Percentiles rank a stretch among this genome's conserved stretches.
These are phyloP conservation scores for Calonectria honghensis DNA, from an alignment of 2,329 filamentous ascomycete species.

Conservation along the genomic window DNA sequence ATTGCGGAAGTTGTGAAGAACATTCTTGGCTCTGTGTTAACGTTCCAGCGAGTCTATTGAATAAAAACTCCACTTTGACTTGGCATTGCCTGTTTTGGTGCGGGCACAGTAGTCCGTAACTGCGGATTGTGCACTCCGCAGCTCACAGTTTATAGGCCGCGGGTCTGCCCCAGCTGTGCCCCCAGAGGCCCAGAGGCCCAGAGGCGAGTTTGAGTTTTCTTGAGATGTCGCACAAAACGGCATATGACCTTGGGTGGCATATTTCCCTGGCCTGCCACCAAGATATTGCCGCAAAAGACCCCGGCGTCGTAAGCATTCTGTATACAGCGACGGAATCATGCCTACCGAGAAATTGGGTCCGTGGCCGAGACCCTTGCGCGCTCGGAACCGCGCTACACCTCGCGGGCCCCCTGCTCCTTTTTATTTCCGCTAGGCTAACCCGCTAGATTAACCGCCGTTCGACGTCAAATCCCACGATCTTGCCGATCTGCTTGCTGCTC, in stretches of 20 bases:
- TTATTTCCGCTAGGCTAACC: constrained; percentile 10
- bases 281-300: constrained; percentile 8
- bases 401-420: constrained; percentile 3
- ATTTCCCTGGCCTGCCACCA: neutral
- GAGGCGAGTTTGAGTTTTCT: constrained; percentile 9
- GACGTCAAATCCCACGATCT: constrained; percentile 23
- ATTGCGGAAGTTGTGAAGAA: neutral
- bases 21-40: neutral
- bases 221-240: neutral
- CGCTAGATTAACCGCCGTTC: constrained; percentile 6
- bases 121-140: constrained; percentile 2
- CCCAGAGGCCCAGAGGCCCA: neutral
- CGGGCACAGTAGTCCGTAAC: constrained; percentile 4
- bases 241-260: neutral
- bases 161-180: neutral
- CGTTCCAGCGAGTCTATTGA: neutral
- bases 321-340: constrained; percentile 14
- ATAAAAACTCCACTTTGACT: neutral
- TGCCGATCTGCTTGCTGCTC: constrained; percentile 11
- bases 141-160: neutral
- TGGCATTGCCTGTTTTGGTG: constrained; percentile 11
- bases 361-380: constrained; percentile 13
- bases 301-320: constrained; percentile 16
- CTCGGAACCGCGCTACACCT: constrained; percentile 13
- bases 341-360: constrained; percentile 18